Evolutionary conservation across 768 basidiomycete genomes (phyloP).

Genomic region (Vararia minispora): DNA sequence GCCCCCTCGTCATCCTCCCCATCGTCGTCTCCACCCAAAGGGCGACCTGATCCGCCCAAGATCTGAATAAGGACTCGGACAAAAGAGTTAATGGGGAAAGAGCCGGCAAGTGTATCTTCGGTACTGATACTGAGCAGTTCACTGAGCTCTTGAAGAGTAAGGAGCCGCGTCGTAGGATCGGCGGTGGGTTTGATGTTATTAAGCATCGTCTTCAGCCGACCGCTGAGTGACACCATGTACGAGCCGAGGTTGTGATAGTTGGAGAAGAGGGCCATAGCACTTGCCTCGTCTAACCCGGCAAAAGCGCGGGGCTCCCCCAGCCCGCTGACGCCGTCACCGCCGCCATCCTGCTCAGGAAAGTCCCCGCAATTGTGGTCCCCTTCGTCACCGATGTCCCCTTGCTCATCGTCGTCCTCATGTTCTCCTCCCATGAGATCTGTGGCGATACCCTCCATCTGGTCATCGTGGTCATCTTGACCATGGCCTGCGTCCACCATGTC

Average conservation of each 20-base stretch:
- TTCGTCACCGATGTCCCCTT: constrained; percentile 20
- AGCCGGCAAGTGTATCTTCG: constrained; percentile 92
- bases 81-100: constrained; percentile 90
- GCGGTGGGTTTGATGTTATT: constrained; percentile 79
- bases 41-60: constrained; percentile 67
- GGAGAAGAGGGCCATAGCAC: constrained; percentile 73
- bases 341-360: constrained; percentile 23
- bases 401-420: constrained; percentile 28
- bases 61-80: constrained; percentile 88
- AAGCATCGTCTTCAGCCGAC: constrained; percentile 83
- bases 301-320: constrained; percentile 11
- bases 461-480: constrained; percentile 37
- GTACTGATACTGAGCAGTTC: constrained; percentile 94
- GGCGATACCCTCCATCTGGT: too few relatives aligned
- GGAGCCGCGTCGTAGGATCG: constrained; percentile 74
- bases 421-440: too few relatives aligned
- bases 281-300: constrained; percentile 44
- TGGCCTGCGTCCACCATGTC: constrained; percentile 62
- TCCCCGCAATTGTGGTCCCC: constrained; percentile 27
- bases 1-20: constrained; percentile 48
- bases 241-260: constrained; percentile 83
- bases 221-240: constrained; percentile 85
- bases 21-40: constrained; percentile 64
- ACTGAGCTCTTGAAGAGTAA: constrained; percentile 89
- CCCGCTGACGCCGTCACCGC: constrained; percentile 23